phyloP scores from a whole-genome alignment of 768 basidiomycete species.

The Phaeotremella fagi region DNA sequence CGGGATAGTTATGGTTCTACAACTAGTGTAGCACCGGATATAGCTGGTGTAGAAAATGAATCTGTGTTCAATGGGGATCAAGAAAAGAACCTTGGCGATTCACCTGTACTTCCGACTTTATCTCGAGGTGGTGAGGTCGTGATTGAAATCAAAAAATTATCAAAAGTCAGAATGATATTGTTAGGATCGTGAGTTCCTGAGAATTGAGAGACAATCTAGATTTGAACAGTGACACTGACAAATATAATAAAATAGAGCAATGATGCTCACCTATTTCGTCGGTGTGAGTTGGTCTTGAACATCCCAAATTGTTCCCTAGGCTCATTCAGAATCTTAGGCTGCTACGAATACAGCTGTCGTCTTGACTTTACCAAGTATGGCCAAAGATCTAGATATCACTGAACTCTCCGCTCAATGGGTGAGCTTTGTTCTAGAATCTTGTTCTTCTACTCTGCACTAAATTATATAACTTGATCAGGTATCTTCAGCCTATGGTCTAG shows the following conservation, averaged over 20 bases:
- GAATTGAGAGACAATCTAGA: no score
- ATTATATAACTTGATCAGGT: background rate
- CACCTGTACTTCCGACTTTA: background rate
- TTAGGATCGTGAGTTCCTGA: no score
- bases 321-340: background rate
- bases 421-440: background rate
- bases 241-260: no score
- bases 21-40: no score
- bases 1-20: background rate
- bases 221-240: no score
- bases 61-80: background rate
- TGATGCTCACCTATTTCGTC: constrained; percentile 27
- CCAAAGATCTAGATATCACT: constrained; percentile 11
- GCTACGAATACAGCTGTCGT: constrained; percentile 2
- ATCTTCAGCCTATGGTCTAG: constrained; percentile 15
- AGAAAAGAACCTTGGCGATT: background rate
- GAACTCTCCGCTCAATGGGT: constrained; percentile 24
- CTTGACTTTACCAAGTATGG: constrained; percentile 15
- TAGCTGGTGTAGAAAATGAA: background rate
- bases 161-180: constrained; percentile 4
- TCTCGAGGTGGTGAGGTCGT: background rate
- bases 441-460: background rate
- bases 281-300: constrained; percentile 10
- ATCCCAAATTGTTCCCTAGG: background rate
- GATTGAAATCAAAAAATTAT: background rate